phyloP scores from a whole-genome alignment of 2,329 filamentous ascomycete species.

The Penicillium concentricum region DNA sequence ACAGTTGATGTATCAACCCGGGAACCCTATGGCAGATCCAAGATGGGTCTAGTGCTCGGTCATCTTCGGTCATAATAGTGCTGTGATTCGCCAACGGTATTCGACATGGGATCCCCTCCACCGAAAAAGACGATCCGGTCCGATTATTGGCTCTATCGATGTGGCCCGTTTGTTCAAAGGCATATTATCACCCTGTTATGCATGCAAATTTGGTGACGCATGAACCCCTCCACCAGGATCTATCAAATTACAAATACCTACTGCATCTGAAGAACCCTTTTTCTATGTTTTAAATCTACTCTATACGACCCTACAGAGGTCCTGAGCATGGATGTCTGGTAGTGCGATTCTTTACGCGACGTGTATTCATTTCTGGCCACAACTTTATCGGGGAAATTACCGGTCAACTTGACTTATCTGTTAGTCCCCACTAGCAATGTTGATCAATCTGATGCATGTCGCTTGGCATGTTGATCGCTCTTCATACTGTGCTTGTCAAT shows the following conservation, averaged over 20 bases:
- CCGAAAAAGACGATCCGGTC: background rate
- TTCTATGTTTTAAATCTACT: no score
- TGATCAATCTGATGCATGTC: conserved; percentile 27
- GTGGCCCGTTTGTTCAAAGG: background rate
- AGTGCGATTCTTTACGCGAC: no score
- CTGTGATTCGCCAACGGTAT: background rate
- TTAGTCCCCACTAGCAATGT: conserved; percentile 11
- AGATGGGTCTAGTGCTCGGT: conserved; percentile 11
- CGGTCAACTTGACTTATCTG: conserved; percentile 14
- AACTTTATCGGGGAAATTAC: conserved; percentile 19
- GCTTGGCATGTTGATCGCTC: conserved; percentile 18
- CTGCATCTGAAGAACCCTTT: background rate
- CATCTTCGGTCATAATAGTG: conserved; percentile 2
- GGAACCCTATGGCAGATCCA: conserved; percentile 11
- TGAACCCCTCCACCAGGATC: conserved; percentile 13
- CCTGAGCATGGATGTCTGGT: no score
- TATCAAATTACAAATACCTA: background rate
- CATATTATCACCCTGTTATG: background rate
- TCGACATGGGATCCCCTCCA: background rate
- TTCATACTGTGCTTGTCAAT: background rate
- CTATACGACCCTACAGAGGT: no score
- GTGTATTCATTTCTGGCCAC: background rate
- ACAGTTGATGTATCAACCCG: conserved; percentile 25
- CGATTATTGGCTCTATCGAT: conserved; percentile 19
- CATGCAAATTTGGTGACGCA: conserved; percentile 15